phyloP scores from a whole-genome alignment of 2,329 filamentous ascomycete species.

The Aspergillus unguis region DNA sequence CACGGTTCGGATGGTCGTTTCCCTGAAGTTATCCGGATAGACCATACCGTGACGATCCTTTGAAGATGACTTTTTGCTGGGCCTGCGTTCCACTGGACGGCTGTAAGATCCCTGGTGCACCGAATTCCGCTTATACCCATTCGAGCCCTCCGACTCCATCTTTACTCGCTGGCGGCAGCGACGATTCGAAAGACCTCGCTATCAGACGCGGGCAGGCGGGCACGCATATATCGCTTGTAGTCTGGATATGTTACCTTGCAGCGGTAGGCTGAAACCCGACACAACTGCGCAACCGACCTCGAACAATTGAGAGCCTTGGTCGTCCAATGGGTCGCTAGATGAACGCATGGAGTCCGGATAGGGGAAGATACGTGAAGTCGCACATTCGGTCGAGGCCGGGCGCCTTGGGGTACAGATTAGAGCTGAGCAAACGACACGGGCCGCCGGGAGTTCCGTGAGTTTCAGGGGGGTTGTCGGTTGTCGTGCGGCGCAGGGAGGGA shows the following conservation, averaged over 20 bases:
- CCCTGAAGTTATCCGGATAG: conserved; percentile 46
- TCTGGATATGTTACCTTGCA: conserved; percentile 24
- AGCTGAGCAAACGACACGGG: conserved; percentile 22
- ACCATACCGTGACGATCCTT: conserved; percentile 46
- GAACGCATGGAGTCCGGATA: conserved; percentile 40
- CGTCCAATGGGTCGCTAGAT: conserved; percentile 32
- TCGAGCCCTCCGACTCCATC: conserved; percentile 43
- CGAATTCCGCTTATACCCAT: conserved; percentile 41
- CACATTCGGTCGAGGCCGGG: conserved; percentile 36
- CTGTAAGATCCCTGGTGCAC: conserved; percentile 37
- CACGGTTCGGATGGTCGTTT: conserved; percentile 45
- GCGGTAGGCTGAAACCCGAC: conserved; percentile 23
- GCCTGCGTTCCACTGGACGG: conserved; percentile 42
- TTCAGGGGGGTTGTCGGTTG: conserved; percentile 13
- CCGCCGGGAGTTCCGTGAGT: conserved; percentile 12
- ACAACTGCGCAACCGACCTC: conserved; percentile 30
- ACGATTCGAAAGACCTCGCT: conserved; percentile 24
- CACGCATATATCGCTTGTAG: conserved; percentile 20
- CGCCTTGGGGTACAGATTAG: conserved; percentile 17
- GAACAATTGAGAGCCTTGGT: conserved; percentile 33
- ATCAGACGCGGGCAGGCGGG: conserved; percentile 24
- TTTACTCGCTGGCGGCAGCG: conserved; percentile 24
- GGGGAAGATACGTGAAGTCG: conserved; percentile 27
- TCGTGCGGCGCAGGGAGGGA: conserved; percentile 8
- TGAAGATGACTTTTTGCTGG: conserved; percentile 48